phyloP scores from a whole-genome alignment of 768 basidiomycete genomes.

The Amylocystis lapponica region DNA sequence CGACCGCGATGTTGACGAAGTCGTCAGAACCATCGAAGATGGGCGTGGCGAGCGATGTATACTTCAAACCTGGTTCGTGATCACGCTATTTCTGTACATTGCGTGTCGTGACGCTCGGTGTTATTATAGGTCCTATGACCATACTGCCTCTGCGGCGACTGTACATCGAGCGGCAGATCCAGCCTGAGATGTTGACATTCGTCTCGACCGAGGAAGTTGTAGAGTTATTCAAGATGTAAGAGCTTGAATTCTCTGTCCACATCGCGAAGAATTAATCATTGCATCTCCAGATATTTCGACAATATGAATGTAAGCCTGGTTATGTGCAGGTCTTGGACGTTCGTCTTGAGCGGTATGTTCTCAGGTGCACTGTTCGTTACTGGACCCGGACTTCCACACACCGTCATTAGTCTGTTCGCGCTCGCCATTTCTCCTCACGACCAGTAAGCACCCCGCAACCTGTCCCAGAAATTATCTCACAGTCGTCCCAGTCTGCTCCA shows the following conservation, averaged over 20 bases:
- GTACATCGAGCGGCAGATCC: conserved; percentile 83
- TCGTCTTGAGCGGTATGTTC: neutral
- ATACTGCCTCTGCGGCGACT: conserved; percentile 77
- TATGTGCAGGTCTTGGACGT: neutral
- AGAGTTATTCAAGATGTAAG: conserved; percentile 85
- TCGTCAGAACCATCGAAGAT: conserved; percentile 33
- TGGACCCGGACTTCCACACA: conserved; percentile 89
- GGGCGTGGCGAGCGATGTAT: conserved; percentile 81
- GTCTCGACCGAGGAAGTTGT: conserved; percentile 86
- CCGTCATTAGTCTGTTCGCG: conserved; percentile 91
- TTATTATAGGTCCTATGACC: conserved; percentile 69
- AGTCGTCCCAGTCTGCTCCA: conserved; percentile 73
- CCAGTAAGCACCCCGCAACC: conserved; percentile 48
- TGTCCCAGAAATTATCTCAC: neutral
- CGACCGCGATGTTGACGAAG: conserved; percentile 4
- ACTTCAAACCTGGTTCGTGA: conserved; percentile 81
- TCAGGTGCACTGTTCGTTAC: conserved; percentile 72
- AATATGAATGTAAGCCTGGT: conserved; percentile 56
- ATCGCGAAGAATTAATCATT: conserved; percentile 4
- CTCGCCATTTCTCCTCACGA: conserved; percentile 91
- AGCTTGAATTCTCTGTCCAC: conserved; percentile 13
- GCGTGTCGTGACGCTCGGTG: neutral
- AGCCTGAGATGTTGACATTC: conserved; percentile 91
- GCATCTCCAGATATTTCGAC: conserved; percentile 57
- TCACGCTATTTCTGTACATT: conserved; percentile 1